Evolutionary conservation across 1,284 basidiomycete species (phyloP), one percentile per base, ranked within the genome.

Genomic region (Pyrrhoderma lamaoense): DNA sequence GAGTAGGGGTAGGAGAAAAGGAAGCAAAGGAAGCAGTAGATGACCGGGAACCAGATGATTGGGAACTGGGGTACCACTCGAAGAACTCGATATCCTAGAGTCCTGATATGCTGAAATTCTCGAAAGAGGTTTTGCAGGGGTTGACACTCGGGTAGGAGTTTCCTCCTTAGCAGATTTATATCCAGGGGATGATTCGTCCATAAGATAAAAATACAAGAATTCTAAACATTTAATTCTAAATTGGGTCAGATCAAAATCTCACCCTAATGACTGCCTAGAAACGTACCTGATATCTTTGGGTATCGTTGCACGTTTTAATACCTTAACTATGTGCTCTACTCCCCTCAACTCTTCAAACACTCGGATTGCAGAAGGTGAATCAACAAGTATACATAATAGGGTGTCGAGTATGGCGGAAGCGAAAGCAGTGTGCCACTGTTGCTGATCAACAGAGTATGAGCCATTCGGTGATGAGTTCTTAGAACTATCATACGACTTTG

Each of bases 181-280:
- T 46, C 45, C 51, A 36, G 59, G 51, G 16, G 67, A 58, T 14
- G 74, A 74, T 64, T 94, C 91, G 54, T 93, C 91, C 47, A 93
- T 71, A 3, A 95, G 74, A 64, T 94, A 95, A 64, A 93, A 94
- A 65, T 93, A 93, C 3, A 95, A 69, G 60, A 94, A 92, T 63
- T 94, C 92, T 21, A 94, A 74, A 58, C 89, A 93, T 70, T 94
- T 93, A 85, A 94, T 93, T 59, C 91, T 93, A 52, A n/a, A n/a
- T n/a, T n/a, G n/a, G n/a, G n/a, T n/a, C n/a, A n/a, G n/a, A n/a
- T n/a, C n/a, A n/a, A n/a, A n/a, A n/a, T n/a, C n/a, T n/a, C n/a
- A n/a, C n/a, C n/a, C n/a, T n/a, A n/a, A n/a, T n/a, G n/a, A n/a
- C n/a, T n/a, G n/a, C n/a, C n/a, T n/a, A n/a, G n/a, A n/a, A n/a